Base-by-base conservation (phyloP, 2,329 filamentous ascomycete species). In the Escovopsis sp. region DNA sequence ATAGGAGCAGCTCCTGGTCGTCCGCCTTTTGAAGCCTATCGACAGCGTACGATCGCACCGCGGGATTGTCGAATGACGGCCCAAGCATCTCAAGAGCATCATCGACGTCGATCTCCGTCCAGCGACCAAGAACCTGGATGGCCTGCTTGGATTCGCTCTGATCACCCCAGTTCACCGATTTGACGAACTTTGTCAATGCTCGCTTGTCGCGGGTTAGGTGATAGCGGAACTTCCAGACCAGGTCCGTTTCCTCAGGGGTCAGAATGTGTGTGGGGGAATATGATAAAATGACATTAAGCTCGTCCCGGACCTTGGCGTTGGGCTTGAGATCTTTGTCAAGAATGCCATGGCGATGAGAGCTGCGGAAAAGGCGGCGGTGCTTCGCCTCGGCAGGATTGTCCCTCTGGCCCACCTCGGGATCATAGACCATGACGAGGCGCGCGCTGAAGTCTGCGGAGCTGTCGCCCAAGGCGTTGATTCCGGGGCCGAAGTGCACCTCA, bases 201-300 rank as follows among this genome's bases (percentile, higher is more conserved):
- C 82, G 72, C 61, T 98, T 98, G 59, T 98, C 88, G 44, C 87
- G 75, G 1, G 88, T 91, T 19, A 98, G 64, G 59, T 95, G 89
- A 60, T 96, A 94, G 45, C 91, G 75, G 65, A 96, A 98, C 54
- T 93, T 91, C 93, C 93, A 98, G 18, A 98, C 78, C 41, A 95
- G 71, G 60, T 98, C 91, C 56, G 94, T 93, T 60, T 98, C 91
- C 58, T 95, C 88, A 0, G 86, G 77, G 1, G 79, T 86, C 23
- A 98, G 69, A 39, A 84, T 75, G 48, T 95, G 87, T 0, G 89
- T 94, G 3, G 91, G 91, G 6, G 89, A 87, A 55, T 95, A 95
- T 2, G 83, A 81, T 67, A 96, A 80, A 50, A 98, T 88, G 37
- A 77, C 69, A 56, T 96, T 94, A 30, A 98, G 69, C 59, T 95